These are phyloP conservation scores for Hevea brasiliensis DNA, from an alignment of 345 rosid genomes.

Conservation along the genomic window DNA sequence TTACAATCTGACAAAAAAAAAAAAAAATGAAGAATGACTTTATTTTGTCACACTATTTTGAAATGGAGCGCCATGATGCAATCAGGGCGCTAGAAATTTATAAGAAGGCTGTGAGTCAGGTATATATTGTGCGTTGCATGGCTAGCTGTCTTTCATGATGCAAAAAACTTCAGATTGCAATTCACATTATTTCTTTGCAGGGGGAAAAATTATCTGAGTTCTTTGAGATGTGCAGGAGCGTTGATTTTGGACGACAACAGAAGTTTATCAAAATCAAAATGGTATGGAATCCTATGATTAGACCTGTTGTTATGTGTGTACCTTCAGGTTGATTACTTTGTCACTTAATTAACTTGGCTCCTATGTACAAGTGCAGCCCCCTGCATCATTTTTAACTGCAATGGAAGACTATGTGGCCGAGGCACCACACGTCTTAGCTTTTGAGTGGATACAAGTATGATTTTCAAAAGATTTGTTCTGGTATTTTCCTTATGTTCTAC, in stretches of 20 bases:
- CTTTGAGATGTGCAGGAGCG: slow-evolving; percentile 35
- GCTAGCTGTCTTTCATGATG: no score
- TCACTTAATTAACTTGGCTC: neutral
- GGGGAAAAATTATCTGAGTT: slow-evolving; percentile 34
- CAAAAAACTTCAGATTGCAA: neutral
- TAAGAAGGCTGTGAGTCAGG: slow-evolving; percentile 34
- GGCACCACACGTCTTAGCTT: slow-evolving; percentile 22
- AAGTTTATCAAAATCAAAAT: slow-evolving; percentile 33
- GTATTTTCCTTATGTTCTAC: neutral
- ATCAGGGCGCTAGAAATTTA: slow-evolving; percentile 39
- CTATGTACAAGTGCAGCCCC: slow-evolving; percentile 32
- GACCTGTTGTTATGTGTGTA: neutral
- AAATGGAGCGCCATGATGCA: slow-evolving; percentile 38
- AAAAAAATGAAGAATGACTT: neutral
- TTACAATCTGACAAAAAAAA: neutral
- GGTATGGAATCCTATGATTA: slow-evolving; percentile 13
- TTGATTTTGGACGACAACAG: slow-evolving; percentile 24
- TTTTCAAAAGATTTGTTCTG: neutral
- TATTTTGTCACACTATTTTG: slow-evolving; percentile 32
- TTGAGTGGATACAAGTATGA: slow-evolving; percentile 26
- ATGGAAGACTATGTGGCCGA: slow-evolving; percentile 41
- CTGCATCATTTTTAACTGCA: slow-evolving; percentile 30
- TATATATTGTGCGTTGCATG: slow-evolving; percentile 1
- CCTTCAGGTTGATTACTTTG: neutral
- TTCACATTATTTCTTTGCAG: slow-evolving; percentile 22